A percentile compares a stretch with the other conserved stretches of the same genome.
Conservation (phyloP, 371 early-diverging fungal genomes). For the Saksenaea vasiformis region DNA sequence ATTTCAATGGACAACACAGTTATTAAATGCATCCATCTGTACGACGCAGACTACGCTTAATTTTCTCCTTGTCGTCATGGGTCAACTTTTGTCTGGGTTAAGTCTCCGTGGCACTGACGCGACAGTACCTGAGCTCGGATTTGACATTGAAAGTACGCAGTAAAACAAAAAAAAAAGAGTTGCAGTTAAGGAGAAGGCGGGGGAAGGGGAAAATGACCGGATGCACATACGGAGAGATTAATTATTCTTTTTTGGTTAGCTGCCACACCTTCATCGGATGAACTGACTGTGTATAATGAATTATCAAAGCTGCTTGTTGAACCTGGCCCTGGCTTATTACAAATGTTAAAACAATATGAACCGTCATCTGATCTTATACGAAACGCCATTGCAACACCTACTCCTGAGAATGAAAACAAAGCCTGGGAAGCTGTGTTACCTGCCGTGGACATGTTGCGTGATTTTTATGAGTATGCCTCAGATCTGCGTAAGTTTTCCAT, state of each 20-base stretch:
- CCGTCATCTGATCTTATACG: conserved; percentile 43
- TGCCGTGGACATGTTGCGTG: conserved; percentile 77
- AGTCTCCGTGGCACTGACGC: conserved; percentile 38
- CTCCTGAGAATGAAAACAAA: conserved; percentile 78
- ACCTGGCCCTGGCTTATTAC: conserved; percentile 49
- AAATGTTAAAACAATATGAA: conserved; percentile 55
- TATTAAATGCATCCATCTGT: conserved; percentile 5
- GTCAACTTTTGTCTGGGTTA: conserved; percentile 44
- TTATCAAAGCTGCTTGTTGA: conserved; percentile 48
- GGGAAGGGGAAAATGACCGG: background rate
- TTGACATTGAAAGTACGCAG: conserved; percentile 57
- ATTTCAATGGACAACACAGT: background rate
- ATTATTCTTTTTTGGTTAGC: conserved; percentile 10
- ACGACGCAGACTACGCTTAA: conserved; percentile 4
- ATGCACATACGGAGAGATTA: conserved; percentile 2
- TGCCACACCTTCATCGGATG: conserved; percentile 54
- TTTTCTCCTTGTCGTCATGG: conserved; percentile 29
- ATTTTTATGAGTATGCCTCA: conserved; percentile 77
- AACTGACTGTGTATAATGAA: conserved; percentile 50
- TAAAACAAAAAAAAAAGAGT: background rate
- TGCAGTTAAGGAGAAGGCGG: background rate
- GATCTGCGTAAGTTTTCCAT: conserved; percentile 58
- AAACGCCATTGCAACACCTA: conserved; percentile 84
- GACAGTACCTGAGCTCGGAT: conserved; percentile 47
- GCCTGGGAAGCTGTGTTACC: conserved; percentile 87